Percentiles rank a stretch among this genome's conserved stretches.
Conservation (phyloP, 306 rosid genomes). For the Vicia sativa region DNA sequence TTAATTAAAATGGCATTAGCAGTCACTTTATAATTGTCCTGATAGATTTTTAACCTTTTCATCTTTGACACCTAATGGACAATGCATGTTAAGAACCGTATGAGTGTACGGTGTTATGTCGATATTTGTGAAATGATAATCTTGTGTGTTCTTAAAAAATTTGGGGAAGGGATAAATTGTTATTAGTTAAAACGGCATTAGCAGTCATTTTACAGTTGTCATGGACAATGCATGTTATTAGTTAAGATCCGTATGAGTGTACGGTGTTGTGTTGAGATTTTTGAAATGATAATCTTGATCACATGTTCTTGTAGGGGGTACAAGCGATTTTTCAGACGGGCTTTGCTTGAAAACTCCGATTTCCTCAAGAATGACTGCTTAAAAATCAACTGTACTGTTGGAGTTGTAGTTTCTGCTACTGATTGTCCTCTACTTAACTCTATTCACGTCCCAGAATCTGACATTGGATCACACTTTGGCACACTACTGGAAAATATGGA, state of each 20-base stretch:
- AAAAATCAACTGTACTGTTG: conserved; percentile 89
- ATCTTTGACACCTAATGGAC: no score
- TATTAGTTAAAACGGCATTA: background rate
- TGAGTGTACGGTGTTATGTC: background rate
- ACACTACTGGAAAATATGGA: conserved; percentile 71
- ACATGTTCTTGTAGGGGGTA: conserved; percentile 66
- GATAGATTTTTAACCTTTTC: background rate
- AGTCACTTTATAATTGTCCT: background rate
- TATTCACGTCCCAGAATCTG: conserved; percentile 74
- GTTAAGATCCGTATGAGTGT: conserved; percentile 5
- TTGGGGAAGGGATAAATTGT: background rate
- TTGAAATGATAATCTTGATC: conserved; percentile 15
- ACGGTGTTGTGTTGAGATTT: conserved; percentile 16
- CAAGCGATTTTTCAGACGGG: conserved; percentile 76
- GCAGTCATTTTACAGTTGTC: background rate
- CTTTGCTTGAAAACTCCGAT: conserved; percentile 69
- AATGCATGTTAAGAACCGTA: no score
- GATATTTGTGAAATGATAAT: conserved; percentile 20
- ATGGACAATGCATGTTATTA: conserved; percentile 3
- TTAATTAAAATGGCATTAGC: background rate
- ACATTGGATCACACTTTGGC: conserved; percentile 75
- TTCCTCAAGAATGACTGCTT: conserved; percentile 82
- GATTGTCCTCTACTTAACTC: conserved; percentile 63
- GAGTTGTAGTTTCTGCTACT: conserved; percentile 78
- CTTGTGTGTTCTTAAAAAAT: background rate